phyloP scores from a whole-genome alignment of 305 asterid genomes.

The Caryopteris hybrid region DNA sequence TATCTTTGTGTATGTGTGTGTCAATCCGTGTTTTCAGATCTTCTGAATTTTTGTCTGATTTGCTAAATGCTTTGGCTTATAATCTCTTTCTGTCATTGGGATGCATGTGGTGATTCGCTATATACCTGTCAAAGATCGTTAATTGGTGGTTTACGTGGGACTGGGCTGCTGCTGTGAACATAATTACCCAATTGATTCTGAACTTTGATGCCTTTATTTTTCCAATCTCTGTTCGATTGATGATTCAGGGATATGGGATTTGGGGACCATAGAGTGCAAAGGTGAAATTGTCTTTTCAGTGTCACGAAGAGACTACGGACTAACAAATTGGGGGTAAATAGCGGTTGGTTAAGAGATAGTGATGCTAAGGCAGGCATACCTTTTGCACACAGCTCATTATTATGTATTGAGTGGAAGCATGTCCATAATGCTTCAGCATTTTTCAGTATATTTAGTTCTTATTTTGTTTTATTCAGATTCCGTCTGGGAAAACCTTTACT shows the following conservation, averaged over 20 bases:
- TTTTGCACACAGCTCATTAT: background rate
- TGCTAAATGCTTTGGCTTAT: background rate
- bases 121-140: background rate
- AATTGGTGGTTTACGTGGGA: background rate
- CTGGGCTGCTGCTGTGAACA: background rate
- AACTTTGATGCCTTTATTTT: background rate
- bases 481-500: background rate
- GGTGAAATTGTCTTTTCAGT: background rate
- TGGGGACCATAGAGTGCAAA: background rate
- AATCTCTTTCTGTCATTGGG: background rate
- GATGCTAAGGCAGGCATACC: slow-evolving; percentile 6
- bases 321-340: slow-evolving; percentile 6
- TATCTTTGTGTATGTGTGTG: background rate
- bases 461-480: no score
- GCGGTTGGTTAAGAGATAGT: background rate
- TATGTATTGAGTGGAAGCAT: background rate
- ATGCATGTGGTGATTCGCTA: background rate
- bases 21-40: slow-evolving; percentile 2
- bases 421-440: no score
- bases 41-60: background rate
- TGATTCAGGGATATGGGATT: slow-evolving; percentile 4
- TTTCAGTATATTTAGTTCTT: no score
- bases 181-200: background rate
- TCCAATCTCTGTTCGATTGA: background rate
- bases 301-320: background rate